phyloP scores from a whole-genome alignment of 257 asterid species.

The Dorcoceras hygrometricum region DNA sequence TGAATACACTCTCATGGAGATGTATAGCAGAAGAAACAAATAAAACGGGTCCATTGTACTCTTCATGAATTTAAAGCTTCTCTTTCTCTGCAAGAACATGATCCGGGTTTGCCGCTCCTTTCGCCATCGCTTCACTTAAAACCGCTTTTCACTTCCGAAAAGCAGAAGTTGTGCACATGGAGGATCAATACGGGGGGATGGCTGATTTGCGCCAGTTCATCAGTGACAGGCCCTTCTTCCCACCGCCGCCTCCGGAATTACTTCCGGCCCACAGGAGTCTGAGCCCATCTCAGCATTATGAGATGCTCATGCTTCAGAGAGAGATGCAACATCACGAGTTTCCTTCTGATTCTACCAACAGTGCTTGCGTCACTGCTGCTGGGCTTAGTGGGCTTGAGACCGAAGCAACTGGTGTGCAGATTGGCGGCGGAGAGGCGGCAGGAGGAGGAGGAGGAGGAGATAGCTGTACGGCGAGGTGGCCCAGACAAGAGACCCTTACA shows the following conservation, averaged over 20 bases:
- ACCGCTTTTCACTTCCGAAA: background rate
- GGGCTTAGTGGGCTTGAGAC: slow-evolving; percentile 43
- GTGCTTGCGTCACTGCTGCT: slow-evolving; percentile 10
- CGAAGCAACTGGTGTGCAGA: slow-evolving; percentile 26
- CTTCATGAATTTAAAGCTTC: background rate
- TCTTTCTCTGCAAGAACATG: background rate
- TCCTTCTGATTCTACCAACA: slow-evolving; percentile 14
- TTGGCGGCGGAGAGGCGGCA: slow-evolving; percentile 13
- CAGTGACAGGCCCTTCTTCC: slow-evolving; percentile 49
- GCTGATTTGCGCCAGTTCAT: slow-evolving; percentile 72
- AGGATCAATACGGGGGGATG: slow-evolving; percentile 59
- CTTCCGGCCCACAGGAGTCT: slow-evolving; percentile 39
- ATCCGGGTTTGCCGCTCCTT: background rate
- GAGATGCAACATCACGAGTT: slow-evolving; percentile 13
- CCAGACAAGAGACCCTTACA: slow-evolving; percentile 91
- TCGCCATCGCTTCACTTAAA: background rate
- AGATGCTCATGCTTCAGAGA: slow-evolving; percentile 37
- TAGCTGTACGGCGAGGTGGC: slow-evolving; percentile 88
- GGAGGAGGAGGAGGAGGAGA: slow-evolving; percentile 15
- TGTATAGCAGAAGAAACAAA: background rate
- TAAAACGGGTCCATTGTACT: background rate
- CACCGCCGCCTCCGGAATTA: slow-evolving; percentile 48
- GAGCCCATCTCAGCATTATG: slow-evolving; percentile 41
- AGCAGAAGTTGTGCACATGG: slow-evolving; percentile 45
- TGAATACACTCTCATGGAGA: too few species aligned